Evolutionary conservation across 1,139 yeast genomes (phyloP).

Genomic region (Blastobotrys malaysiensis): DNA sequence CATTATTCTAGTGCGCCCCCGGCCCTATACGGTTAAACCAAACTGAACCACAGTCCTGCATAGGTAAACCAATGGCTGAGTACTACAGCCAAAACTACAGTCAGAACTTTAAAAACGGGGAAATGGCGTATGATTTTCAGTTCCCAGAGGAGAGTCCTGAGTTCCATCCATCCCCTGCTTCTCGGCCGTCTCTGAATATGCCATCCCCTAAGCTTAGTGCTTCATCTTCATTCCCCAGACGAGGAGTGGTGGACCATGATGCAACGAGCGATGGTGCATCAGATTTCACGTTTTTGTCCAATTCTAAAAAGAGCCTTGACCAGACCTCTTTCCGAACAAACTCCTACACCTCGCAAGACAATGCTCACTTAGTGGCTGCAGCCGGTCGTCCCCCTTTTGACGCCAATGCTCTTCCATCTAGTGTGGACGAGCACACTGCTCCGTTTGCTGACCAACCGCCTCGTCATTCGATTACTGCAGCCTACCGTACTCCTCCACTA

Average conservation of each 20-base stretch:
- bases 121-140: background rate
- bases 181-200: slow-evolving; percentile 5
- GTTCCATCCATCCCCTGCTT: slow-evolving; percentile 8
- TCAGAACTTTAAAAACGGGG: background rate
- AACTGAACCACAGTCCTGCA: background rate
- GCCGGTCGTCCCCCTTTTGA: background rate
- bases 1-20: background rate
- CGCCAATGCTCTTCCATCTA: background rate
- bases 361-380: background rate
- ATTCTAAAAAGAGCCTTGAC: background rate
- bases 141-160: background rate
- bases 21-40: no score
- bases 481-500: background rate
- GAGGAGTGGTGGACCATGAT: background rate
- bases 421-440: background rate
- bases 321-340: background rate
- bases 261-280: slow-evolving; percentile 1
- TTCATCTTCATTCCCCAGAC: background rate
- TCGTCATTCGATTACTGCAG: background rate
- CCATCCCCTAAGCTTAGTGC: background rate
- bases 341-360: background rate
- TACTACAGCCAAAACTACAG: background rate
- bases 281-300: slow-evolving; percentile 8
- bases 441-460: background rate
- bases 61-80: background rate